A percentile compares a stretch with the other conserved stretches of the same genome.
Evolutionary conservation across 768 basidiomycete genomes (phyloP).

Genomic region (Pulveroboletus sp.): DNA sequence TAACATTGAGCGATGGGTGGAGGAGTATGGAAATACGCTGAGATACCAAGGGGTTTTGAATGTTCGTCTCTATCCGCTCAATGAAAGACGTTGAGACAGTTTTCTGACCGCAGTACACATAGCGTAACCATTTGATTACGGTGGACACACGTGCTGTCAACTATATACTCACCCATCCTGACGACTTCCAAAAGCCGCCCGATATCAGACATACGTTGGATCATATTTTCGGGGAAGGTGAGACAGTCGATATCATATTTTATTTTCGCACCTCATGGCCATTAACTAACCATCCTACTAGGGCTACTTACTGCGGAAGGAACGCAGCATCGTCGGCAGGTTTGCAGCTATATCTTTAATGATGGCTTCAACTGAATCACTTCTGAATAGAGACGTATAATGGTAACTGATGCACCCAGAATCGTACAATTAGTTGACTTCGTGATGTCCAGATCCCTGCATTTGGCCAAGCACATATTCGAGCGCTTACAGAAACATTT

Average conservation of each 20-base stretch:
- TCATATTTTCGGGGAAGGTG: conserved; percentile 42
- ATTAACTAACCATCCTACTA: conserved; percentile 13
- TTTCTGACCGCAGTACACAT: neutral
- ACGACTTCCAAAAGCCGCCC: conserved; percentile 57
- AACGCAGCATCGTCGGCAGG: conserved; percentile 40
- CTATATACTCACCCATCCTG: conserved; percentile 58
- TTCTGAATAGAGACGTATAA: conserved; percentile 22
- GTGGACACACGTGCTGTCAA: conserved; percentile 60
- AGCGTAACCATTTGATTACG: conserved; percentile 47
- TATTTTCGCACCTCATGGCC: neutral
- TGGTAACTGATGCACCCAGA: conserved; percentile 18
- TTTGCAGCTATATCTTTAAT: neutral
- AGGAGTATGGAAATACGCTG: conserved; percentile 46
- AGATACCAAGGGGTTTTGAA: conserved; percentile 43
- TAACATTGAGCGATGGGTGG: conserved; percentile 44
- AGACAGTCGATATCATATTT: neutral
- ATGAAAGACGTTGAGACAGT: neutral
- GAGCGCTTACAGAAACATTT: conserved; percentile 56
- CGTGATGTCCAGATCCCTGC: conserved; percentile 51
- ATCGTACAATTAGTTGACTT: neutral
- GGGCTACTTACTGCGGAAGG: conserved; percentile 50
- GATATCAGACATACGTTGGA: conserved; percentile 35
- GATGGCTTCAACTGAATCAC: neutral
- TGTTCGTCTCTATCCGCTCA: conserved; percentile 30
- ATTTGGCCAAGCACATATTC: conserved; percentile 58